These are phyloP conservation scores for Skeletonema grethae DNA, from an alignment of 108 stramenopile species.

Conservation along the genomic window DNA sequence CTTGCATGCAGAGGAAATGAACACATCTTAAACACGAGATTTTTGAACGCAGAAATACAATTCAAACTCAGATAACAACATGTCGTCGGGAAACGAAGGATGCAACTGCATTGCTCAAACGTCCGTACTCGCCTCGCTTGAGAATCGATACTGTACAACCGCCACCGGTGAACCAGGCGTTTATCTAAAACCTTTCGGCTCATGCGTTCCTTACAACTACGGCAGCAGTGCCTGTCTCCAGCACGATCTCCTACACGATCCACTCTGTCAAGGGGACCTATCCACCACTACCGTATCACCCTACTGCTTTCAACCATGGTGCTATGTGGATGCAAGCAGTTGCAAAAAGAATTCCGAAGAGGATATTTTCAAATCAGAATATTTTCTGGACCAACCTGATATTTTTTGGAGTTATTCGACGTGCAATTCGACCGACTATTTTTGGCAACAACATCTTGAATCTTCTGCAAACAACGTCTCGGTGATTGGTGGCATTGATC, in stretches of 20 bases:
- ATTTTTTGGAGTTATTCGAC: slow-evolving; percentile 25
- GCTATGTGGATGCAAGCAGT: slow-evolving; percentile 19
- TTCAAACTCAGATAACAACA: not conserved
- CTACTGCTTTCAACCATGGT: slow-evolving; percentile 19
- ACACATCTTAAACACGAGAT: no score
- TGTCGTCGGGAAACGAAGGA: slow-evolving; percentile 18
- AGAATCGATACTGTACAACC: slow-evolving; percentile 4
- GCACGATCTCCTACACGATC: slow-evolving; percentile 23
- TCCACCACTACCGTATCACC: slow-evolving; percentile 4
- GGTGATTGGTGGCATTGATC: not conserved
- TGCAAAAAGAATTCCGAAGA: slow-evolving; percentile 16
- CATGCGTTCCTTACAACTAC: slow-evolving; percentile 21
- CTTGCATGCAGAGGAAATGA: no score
- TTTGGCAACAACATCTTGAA: not conserved
- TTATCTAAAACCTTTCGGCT: slow-evolving; percentile 12
- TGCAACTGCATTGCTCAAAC: slow-evolving; percentile 18
- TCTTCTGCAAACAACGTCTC: not conserved
- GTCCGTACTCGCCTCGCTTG: slow-evolving; percentile 19
- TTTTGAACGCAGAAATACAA: not conserved
- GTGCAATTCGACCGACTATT: slow-evolving; percentile 16
- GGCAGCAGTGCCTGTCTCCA: slow-evolving; percentile 21
- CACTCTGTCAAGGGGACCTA: slow-evolving; percentile 1
- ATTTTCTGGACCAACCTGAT: slow-evolving; percentile 4
- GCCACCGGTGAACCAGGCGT: slow-evolving; percentile 8
- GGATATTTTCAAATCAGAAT: slow-evolving; percentile 4